Evolutionary conservation across 2,329 filamentous ascomycete species (phyloP), one percentile per base, ranked within the genome.

Genomic region (Penicillium italicum): DNA sequence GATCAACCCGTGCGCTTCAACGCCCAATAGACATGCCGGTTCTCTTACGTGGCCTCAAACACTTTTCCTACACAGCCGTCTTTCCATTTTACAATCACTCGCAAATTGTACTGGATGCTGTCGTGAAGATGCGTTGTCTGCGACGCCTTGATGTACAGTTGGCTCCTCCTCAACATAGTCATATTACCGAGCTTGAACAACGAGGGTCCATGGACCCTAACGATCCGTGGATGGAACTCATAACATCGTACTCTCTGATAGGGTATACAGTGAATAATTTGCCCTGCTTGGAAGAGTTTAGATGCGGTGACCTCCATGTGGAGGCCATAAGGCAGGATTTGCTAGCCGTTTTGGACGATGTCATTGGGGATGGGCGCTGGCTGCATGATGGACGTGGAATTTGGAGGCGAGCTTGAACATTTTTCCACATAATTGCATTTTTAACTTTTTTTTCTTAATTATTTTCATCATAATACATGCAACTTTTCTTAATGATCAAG

Each of bases 1-100:
- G 40, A 20, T n/a, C 43, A 47, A 37, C 9, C 46, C 22, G 36
- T 59, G 22, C 45, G 52, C 36, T 38, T 24, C 31, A 50, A 42
- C 31, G n/a, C 14, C 40, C 31, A 14, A 18, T 52, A 24, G 47
- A 57, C 14, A 63, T 82, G 9, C 73, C 75, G 0, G 58, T 69
- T 14, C 74, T 78, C 20, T 71, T 88, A 45, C 77, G 75, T 5
- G 61, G 59, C 9, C 59, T 77, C 20, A 67, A 63, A 3, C 75
- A 74, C 1, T 78, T 83, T 57, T 73, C 74, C 52, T 89, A 89
- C 66, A 79, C 86, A 3, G 85, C 83, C 36, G 81, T 89, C 8
- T 90, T 90, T 62, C 87, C 88, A 0, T 83, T 86, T 34, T 78
- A 80, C 45, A 79, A 80, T 6, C 86, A 90, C 66, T 78, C 88